Conservation (phyloP, 768 basidiomycete species). For the Lentinula raphanica region DNA sequence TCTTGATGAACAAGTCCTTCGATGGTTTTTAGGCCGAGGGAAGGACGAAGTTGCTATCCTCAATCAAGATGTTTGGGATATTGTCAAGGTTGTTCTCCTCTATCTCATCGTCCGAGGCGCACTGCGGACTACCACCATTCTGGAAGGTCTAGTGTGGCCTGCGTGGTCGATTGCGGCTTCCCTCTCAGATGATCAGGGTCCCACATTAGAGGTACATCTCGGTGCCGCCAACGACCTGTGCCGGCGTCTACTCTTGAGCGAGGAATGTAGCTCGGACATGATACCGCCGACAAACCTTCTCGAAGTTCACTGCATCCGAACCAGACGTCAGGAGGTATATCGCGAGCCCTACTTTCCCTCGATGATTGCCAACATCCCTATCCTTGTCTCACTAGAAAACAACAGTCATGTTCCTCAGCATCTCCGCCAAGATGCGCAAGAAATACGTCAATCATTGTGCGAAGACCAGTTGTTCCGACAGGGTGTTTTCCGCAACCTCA, state of each 20-base stretch:
- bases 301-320: constrained; percentile 65
- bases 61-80: constrained; percentile 59
- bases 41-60: constrained; percentile 58
- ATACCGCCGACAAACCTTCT: constrained; percentile 46
- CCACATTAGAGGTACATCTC: constrained; percentile 46
- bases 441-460: constrained; percentile 56
- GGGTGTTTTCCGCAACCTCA: constrained; percentile 71
- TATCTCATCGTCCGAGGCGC: constrained; percentile 64
- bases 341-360: constrained; percentile 58
- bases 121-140: constrained; percentile 64
- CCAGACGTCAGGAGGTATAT: constrained; percentile 65
- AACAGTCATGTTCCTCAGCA: constrained; percentile 46
- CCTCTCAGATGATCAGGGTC: constrained; percentile 30
- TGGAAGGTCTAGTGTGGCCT: constrained; percentile 73
- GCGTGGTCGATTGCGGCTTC: constrained; percentile 62
- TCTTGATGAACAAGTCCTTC: constrained; percentile 63
- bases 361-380: constrained; percentile 60
- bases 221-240: constrained; percentile 61
- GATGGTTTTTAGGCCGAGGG: constrained; percentile 70
- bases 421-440: constrained; percentile 42
- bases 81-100: constrained; percentile 56
- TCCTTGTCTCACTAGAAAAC: constrained; percentile 66
- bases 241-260: constrained; percentile 50
- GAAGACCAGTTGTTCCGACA: constrained; percentile 64
- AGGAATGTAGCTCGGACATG: constrained; percentile 36